These are phyloP conservation scores for Dalbergia cochinchinensis DNA, from an alignment of 306 rosid species.

Conservation along the genomic window DNA sequence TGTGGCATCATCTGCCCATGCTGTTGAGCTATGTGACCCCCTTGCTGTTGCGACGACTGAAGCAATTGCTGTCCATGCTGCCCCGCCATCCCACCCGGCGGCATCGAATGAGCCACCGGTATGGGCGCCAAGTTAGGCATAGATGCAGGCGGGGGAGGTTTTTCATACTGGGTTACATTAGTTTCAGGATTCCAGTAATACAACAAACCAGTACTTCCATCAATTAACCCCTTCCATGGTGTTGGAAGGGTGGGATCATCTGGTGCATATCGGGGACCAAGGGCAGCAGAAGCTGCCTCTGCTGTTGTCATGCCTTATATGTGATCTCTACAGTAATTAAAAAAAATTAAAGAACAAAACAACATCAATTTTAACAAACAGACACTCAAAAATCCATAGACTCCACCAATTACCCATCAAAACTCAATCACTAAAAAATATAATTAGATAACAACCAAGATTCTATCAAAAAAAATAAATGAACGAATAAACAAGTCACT, in stretches of 20 bases:
- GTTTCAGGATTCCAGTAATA: conserved; percentile 99
- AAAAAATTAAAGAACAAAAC: too few relatives aligned
- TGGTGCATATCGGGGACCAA: conserved; percentile 94
- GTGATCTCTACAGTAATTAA: conserved; percentile 47
- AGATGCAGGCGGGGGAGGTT: conserved; percentile 66
- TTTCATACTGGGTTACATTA: conserved; percentile 89
- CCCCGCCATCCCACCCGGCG: conserved; percentile 48
- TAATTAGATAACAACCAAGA: background rate
- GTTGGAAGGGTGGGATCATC: conserved; percentile 90
- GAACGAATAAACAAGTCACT: background rate
- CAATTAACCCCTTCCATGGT: conserved; percentile 97
- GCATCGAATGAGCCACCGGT: conserved; percentile 58
- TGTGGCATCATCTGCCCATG: conserved; percentile 66
- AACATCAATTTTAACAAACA: background rate
- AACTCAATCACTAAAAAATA: background rate
- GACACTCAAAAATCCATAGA: background rate
- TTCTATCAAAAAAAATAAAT: background rate
- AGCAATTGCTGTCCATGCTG: conserved; percentile 70
- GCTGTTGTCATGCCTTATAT: conserved; percentile 67
- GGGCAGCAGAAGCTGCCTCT: conserved; percentile 66
- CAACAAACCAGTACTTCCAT: conserved; percentile 80
- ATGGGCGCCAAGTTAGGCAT: conserved; percentile 70
- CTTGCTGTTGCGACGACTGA: conserved; percentile 67
- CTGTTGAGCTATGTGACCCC: conserved; percentile 60
- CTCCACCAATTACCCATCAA: background rate